These are phyloP conservation scores for Meredithiella fracta DNA, from an alignment of 2,329 filamentous ascomycete species.

Conservation along the genomic window DNA sequence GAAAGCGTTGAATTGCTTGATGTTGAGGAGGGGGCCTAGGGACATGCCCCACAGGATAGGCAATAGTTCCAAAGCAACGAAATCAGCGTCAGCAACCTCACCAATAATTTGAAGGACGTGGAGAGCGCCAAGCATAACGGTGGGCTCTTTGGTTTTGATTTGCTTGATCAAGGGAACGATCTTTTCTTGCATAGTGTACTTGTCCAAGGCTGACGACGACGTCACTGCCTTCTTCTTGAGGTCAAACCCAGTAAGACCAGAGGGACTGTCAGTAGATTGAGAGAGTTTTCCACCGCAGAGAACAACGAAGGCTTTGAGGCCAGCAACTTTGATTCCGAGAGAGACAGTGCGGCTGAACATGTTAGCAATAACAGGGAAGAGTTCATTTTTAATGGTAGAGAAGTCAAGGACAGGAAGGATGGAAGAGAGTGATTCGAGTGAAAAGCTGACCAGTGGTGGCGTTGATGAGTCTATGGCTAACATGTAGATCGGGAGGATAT, in stretches of 20 bases:
- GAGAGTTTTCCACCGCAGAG: slow-evolving; percentile 62
- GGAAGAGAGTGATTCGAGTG: slow-evolving; percentile 58
- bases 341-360: slow-evolving; percentile 91
- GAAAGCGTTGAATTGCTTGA: slow-evolving; percentile 75
- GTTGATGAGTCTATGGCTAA: slow-evolving; percentile 77
- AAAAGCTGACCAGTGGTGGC: slow-evolving; percentile 74
- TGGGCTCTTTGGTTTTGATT: slow-evolving; percentile 96
- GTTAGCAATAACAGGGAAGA: slow-evolving; percentile 78
- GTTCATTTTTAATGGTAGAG: slow-evolving; percentile 88
- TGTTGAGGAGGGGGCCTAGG: slow-evolving; percentile 71
- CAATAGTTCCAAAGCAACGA: slow-evolving; percentile 78
- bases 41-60: slow-evolving; percentile 86
- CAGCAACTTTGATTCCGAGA: slow-evolving; percentile 84
- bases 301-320: slow-evolving; percentile 75
- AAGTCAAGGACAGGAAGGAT: slow-evolving; percentile 87
- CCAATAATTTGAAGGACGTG: slow-evolving; percentile 75
- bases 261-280: slow-evolving; percentile 35
- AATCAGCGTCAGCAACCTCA: slow-evolving; percentile 68
- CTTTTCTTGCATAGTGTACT: slow-evolving; percentile 97
- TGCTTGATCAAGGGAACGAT: slow-evolving; percentile 76
- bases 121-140: slow-evolving; percentile 88
- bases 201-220: slow-evolving; percentile 71
- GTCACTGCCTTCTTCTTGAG: slow-evolving; percentile 44
- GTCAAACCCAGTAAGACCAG: slow-evolving; percentile 57
- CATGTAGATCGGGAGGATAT: slow-evolving; percentile 74